Evolutionary conservation across 768 basidiomycete species (phyloP), one percentile per base, ranked within the genome.

Genomic region (Coprinopsis cinerea): DNA sequence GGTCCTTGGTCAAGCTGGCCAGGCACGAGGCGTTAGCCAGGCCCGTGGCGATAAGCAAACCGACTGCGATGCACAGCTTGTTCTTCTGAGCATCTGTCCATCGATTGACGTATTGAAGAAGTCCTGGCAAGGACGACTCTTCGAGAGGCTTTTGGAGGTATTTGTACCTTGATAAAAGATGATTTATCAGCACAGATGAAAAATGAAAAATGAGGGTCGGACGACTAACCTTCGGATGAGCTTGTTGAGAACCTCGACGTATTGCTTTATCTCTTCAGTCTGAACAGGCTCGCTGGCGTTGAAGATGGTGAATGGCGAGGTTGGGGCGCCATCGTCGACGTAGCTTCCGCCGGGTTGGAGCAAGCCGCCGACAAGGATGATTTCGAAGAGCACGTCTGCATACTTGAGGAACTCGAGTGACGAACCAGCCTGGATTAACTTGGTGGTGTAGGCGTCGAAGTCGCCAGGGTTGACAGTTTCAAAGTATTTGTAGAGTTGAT

Each of bases 141-240:
- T 97, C 95, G 42, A 99, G 83, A 37, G 95, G 92, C 68, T 87
- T 92, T 69, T 97, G 95, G 59, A 99, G 89, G 77, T 98, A 99
- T 70, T 97, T 97, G 78, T 97, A 98, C 71, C 93, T 95, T 61
- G 30, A 48, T 36, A 28, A 28, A 18, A 4, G 22, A 44, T 17
- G 42, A 51, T 30, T 36, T 56, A 45, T 56, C n/a, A n/a, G n/a
- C n/a, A n/a, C n/a, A n/a, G n/a, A n/a, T 49, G 43, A 51, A 53
- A 51, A 56, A 15, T 18, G 48, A 28, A 20, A 26, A 26, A 46
- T 36, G 27, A 27, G 42, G 17, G 49, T 35, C 25, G 10, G 30
- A 27, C 39, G 44, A 24, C 67, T 49, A 59, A 90, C 92, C 95
- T 85, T 70, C 95, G 79, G 75, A 94, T 92, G 51, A 98, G 85